Evolutionary conservation across 148 eudicot genomes (phyloP).

Genomic region (Mesembryanthemum crystallinum): DNA sequence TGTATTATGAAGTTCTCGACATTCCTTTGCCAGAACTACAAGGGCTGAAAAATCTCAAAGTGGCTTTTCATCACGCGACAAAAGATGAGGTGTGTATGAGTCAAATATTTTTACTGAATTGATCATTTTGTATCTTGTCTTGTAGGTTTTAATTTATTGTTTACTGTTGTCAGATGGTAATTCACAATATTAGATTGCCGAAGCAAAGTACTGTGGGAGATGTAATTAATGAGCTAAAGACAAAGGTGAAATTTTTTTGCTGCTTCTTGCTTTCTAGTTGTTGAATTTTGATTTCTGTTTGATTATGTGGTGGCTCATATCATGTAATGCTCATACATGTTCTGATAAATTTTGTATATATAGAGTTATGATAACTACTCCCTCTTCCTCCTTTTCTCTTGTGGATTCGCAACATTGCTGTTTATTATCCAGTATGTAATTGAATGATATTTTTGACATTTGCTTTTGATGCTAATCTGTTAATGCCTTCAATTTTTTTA

Average conservation of each 20-base stretch:
- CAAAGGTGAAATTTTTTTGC: constrained; percentile 44
- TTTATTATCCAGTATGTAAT: no score
- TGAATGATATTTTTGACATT: no score
- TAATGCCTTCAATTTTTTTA: no score
- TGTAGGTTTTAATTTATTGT: constrained; percentile 8
- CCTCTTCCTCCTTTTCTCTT: no score
- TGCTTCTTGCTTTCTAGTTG: not conserved
- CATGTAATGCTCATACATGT: not conserved
- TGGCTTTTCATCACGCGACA: constrained; percentile 68
- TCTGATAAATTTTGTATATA: not conserved
- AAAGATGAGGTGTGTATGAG: constrained; percentile 63
- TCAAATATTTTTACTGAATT: not conserved
- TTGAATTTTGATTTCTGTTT: not conserved
- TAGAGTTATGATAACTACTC: not conserved
- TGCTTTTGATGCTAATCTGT: no score
- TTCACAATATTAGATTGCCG: constrained; percentile 71
- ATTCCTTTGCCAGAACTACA: constrained; percentile 91
- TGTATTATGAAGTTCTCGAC: constrained; percentile 92
- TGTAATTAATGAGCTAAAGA: constrained; percentile 65
- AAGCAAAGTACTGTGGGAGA: constrained; percentile 77
- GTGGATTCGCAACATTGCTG: no score
- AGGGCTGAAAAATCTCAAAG: constrained; percentile 67
- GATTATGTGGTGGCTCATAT: not conserved
- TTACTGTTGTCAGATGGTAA: constrained; percentile 50
- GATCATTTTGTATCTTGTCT: not conserved